These are phyloP conservation scores for Globisporangium apiculatum DNA, from an alignment of 352 stramenopile species.

Conservation along the genomic window DNA sequence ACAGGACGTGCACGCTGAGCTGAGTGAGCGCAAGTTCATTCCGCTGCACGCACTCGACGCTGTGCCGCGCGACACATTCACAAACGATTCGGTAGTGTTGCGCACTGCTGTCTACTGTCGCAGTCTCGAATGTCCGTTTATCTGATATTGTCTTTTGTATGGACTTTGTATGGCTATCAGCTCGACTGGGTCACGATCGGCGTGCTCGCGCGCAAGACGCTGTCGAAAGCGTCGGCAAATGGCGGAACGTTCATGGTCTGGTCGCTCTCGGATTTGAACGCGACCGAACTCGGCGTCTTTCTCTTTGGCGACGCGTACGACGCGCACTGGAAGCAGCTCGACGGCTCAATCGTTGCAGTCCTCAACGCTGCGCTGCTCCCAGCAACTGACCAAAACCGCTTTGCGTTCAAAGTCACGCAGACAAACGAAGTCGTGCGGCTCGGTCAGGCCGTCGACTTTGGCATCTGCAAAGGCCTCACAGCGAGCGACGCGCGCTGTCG, in stretches of 20 bases:
- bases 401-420: slow-evolving; percentile 69
- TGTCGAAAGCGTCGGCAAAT: slow-evolving; percentile 58
- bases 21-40: slow-evolving; percentile 67
- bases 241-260: slow-evolving; percentile 77
- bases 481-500: slow-evolving; percentile 51
- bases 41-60: slow-evolving; percentile 48
- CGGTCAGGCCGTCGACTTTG: slow-evolving; percentile 58
- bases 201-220: slow-evolving; percentile 60
- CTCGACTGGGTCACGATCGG: slow-evolving; percentile 81
- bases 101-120: neutral
- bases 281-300: slow-evolving; percentile 65
- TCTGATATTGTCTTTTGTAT: neutral
- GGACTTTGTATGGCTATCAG: slow-evolving; percentile 13
- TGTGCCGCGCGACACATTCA: slow-evolving; percentile 43
- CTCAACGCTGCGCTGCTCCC: slow-evolving; percentile 63
- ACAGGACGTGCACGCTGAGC: slow-evolving; percentile 39
- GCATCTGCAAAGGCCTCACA: slow-evolving; percentile 70
- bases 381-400: slow-evolving; percentile 64
- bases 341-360: slow-evolving; percentile 59
- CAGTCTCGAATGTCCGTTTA: neutral
- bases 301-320: slow-evolving; percentile 71
- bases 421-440: slow-evolving; percentile 54
- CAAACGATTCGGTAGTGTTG: slow-evolving; percentile 33
- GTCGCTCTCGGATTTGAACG: slow-evolving; percentile 63
- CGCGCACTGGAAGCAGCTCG: slow-evolving; percentile 51